phyloP scores from a whole-genome alignment of 306 rosid species.

The Carpinus viminea region DNA sequence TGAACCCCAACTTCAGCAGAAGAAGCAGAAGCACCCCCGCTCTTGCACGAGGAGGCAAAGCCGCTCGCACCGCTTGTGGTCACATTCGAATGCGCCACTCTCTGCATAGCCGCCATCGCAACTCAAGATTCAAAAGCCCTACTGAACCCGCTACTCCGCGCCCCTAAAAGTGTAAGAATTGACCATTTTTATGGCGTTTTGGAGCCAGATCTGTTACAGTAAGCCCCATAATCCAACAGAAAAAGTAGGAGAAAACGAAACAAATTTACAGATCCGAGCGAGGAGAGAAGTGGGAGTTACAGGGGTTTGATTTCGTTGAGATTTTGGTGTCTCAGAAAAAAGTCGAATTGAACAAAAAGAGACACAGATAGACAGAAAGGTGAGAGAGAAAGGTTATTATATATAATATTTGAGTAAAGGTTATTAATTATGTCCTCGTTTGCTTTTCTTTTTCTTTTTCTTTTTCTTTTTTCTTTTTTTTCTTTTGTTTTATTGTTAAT shows the following conservation, averaged over 20 bases:
- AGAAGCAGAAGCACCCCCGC: slow-evolving; percentile 10
- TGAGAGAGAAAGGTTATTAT: background rate
- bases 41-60: slow-evolving; percentile 29
- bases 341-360: background rate
- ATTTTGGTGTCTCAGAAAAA: background rate
- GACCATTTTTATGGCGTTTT: slow-evolving; percentile 11
- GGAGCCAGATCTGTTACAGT: slow-evolving; percentile 16
- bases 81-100: slow-evolving; percentile 45
- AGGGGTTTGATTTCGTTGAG: background rate
- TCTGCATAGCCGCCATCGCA: slow-evolving; percentile 54
- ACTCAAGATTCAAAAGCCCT: background rate
- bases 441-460: no score
- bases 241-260: background rate
- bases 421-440: background rate
- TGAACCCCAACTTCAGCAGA: slow-evolving; percentile 13
- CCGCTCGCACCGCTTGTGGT: slow-evolving; percentile 23
- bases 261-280: background rate
- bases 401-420: background rate
- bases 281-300: background rate
- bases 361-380: background rate
- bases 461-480: no score
- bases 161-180: background rate
- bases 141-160: background rate
- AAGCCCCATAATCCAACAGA: background rate
- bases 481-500: no score